phyloP scores from a whole-genome alignment of 306 rosid species.

The Geum urbanum region DNA sequence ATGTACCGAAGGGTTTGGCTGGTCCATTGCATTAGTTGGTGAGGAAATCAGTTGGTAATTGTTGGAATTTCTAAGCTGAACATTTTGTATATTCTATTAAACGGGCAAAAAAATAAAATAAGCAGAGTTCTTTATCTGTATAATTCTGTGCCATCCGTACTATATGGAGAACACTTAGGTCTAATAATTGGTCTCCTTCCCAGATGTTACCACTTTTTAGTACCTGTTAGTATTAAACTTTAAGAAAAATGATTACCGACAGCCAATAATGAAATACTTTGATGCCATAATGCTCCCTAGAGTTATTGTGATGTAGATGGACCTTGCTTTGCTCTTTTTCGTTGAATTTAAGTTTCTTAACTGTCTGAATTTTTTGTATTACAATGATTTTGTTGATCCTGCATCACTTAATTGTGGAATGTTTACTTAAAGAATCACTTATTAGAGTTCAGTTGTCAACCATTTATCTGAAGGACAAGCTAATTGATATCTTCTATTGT shows the following conservation, averaged over 20 bases:
- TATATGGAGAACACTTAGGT: background rate
- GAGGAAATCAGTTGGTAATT: background rate
- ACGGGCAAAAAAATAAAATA: too few species aligned
- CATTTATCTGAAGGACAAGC: background rate
- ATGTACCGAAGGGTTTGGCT: background rate
- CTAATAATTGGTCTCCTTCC: background rate
- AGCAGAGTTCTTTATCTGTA: background rate
- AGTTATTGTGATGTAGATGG: background rate
- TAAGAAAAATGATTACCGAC: background rate
- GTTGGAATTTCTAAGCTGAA: background rate
- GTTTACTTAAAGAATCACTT: background rate
- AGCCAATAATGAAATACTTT: background rate
- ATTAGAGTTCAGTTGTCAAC: background rate
- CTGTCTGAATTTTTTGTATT: background rate
- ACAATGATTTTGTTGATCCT: background rate
- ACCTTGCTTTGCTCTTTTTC: background rate
- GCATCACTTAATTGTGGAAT: background rate
- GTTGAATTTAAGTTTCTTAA: background rate
- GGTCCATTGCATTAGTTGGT: background rate
- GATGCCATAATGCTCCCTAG: background rate
- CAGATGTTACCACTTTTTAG: background rate
- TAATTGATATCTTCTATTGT: slow-evolving; percentile 17
- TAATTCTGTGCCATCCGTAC: too few species aligned
- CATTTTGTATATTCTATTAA: background rate
- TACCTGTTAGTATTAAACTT: background rate